phyloP scores from a whole-genome alignment of 2,329 filamentous ascomycete genomes.

The Cytospora chrysosperma region DNA sequence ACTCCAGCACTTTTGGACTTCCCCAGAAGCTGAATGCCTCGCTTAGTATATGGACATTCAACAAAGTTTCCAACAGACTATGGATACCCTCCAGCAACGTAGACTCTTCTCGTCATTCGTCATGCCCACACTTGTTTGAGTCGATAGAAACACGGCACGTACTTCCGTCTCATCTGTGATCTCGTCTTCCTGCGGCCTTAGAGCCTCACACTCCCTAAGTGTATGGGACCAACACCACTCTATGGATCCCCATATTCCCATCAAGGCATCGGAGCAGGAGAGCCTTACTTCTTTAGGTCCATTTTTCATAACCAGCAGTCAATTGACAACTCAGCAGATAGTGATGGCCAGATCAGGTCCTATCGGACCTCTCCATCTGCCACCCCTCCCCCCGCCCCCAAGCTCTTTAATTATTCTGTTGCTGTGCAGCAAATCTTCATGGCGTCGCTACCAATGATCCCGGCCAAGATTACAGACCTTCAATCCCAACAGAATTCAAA shows the following conservation, averaged over 20 bases:
- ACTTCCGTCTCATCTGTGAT: neutral
- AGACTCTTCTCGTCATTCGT: neutral
- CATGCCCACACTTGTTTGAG: too few relatives aligned
- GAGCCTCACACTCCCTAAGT: neutral
- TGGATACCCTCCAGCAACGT: too few relatives aligned
- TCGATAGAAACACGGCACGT: neutral
- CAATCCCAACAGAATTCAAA: slow-evolving; percentile 30
- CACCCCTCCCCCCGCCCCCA: too few relatives aligned
- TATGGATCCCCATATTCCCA: slow-evolving; percentile 28
- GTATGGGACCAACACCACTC: neutral
- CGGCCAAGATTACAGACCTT: slow-evolving; percentile 28
- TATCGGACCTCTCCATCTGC: slow-evolving; percentile 34
- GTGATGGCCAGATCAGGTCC: slow-evolving; percentile 30
- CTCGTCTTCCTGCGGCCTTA: neutral
- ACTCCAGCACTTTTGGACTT: neutral
- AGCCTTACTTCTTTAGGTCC: slow-evolving; percentile 10
- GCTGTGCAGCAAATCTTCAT: slow-evolving; percentile 33
- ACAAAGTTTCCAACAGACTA: too few relatives aligned
- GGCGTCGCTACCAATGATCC: slow-evolving; percentile 28
- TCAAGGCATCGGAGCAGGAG: slow-evolving; percentile 27
- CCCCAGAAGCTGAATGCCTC: neutral
- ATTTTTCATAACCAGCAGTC: neutral
- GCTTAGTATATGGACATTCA: too few relatives aligned
- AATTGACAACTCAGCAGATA: slow-evolving; percentile 3
- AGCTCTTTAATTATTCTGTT: slow-evolving; percentile 34